Percentiles rank a stretch among this genome's conserved stretches.
Conservation (phyloP, 352 stramenopile genomes). For the Pythium rhizo-oryzae region DNA sequence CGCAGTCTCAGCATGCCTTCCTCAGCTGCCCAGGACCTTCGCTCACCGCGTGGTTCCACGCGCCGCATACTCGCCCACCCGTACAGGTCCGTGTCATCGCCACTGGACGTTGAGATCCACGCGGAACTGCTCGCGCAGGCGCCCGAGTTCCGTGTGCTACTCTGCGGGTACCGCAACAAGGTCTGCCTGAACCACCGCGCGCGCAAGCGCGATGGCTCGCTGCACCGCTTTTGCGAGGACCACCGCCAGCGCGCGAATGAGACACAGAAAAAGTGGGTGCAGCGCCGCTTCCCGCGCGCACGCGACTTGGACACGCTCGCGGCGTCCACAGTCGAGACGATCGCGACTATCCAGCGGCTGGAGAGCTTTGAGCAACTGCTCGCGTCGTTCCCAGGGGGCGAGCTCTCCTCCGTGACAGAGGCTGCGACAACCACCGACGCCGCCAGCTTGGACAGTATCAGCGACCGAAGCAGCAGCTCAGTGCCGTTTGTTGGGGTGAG, state of each 20-base stretch:
- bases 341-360: neutral
- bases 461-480: too few species aligned
- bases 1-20: too few species aligned
- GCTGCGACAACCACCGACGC: too few species aligned
- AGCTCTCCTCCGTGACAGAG: too few species aligned
- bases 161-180: slow-evolving; percentile 14
- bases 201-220: slow-evolving; percentile 28
- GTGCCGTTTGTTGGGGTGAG: too few species aligned
- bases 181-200: slow-evolving; percentile 25
- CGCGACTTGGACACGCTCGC: neutral
- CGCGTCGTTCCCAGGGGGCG: too few species aligned
- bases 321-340: neutral
- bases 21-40: too few species aligned
- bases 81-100: neutral
- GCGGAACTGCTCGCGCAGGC: neutral
- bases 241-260: slow-evolving; percentile 32
- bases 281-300: neutral
- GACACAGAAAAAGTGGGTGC: slow-evolving; percentile 21
- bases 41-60: too few species aligned
- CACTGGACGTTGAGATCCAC: neutral
- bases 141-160: neutral
- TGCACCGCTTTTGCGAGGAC: slow-evolving; percentile 32
- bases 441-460: too few species aligned
- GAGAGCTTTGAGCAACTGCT: neutral
- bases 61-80: neutral